phyloP scores from a whole-genome alignment of 2,329 filamentous ascomycete genomes.

The Venturia nashicola region DNA sequence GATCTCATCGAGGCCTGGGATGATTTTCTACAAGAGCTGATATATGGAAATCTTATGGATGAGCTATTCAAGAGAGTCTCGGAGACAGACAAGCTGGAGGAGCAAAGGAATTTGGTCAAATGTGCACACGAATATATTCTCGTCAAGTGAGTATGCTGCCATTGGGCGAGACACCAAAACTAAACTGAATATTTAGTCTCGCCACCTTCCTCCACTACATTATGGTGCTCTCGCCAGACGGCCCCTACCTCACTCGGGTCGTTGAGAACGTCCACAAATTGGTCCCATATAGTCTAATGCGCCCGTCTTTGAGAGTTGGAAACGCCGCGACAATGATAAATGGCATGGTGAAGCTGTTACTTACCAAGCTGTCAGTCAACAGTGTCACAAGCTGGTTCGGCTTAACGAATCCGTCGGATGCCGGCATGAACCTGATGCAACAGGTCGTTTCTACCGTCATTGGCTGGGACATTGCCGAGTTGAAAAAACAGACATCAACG shows the following conservation, averaged over 20 bases:
- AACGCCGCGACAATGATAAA: conserved; percentile 76
- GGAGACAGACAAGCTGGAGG: conserved; percentile 49
- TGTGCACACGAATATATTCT: conserved; percentile 56
- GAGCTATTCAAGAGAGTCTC: conserved; percentile 50
- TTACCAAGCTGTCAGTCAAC: conserved; percentile 66
- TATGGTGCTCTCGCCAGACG: conserved; percentile 61
- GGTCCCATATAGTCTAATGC: conserved; percentile 58
- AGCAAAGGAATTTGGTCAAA: conserved; percentile 48
- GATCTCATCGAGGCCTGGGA: conserved; percentile 55
- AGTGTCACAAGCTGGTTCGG: conserved; percentile 71
- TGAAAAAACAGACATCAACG: conserved; percentile 51
- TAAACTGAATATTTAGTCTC: conserved; percentile 34
- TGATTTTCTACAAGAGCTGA: conserved; percentile 50
- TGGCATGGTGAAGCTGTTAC: conserved; percentile 57
- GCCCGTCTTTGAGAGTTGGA: conserved; percentile 61
- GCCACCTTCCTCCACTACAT: conserved; percentile 64
- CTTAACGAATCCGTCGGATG: conserved; percentile 55
- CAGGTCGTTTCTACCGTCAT: conserved; percentile 62
- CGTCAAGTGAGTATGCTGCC: conserved; percentile 46
- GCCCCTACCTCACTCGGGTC: conserved; percentile 59
- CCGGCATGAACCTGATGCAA: conserved; percentile 73
- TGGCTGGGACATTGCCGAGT: conserved; percentile 59
- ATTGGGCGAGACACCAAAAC: neutral
- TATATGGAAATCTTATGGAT: conserved; percentile 58
- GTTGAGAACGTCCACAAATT: conserved; percentile 58